Percentiles rank a stretch among this genome's conserved stretches.
These are phyloP conservation scores for Sclerotinia nivalis DNA, from an alignment of 2,329 filamentous ascomycete species.

Conservation along the genomic window DNA sequence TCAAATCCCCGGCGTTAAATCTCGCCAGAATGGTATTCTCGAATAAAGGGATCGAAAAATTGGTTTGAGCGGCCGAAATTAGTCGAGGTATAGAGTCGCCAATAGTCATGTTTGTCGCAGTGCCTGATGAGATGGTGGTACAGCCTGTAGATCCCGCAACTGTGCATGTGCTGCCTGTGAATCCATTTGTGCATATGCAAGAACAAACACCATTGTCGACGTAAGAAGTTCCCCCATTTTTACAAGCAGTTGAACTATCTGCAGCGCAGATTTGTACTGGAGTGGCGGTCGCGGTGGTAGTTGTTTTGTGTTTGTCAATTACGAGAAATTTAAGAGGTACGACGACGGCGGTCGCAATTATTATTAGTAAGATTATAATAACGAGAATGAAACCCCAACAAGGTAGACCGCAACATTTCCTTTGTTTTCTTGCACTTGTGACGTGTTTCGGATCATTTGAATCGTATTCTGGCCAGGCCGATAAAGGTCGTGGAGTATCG, in stretches of 20 bases:
- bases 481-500: conserved; percentile 43
- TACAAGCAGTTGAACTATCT: conserved; percentile 60
- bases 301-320: conserved; percentile 50
- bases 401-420: conserved; percentile 81
- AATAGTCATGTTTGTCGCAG: conserved; percentile 67
- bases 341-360: conserved; percentile 79
- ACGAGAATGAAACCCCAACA: conserved; percentile 73
- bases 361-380: conserved; percentile 63
- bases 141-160: conserved; percentile 55
- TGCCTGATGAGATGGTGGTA: conserved; percentile 50
- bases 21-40: conserved; percentile 69
- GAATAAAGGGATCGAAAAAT: conserved; percentile 77
- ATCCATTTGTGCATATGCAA: conserved; percentile 88
- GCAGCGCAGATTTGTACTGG: conserved; percentile 52
- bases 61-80: conserved; percentile 61
- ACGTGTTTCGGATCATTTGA: conserved; percentile 29
- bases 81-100: conserved; percentile 77
- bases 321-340: conserved; percentile 70
- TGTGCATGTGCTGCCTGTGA: conserved; percentile 65
- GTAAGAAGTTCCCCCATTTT: conserved; percentile 78
- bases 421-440: conserved; percentile 41
- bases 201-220: conserved; percentile 68
- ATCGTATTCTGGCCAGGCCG: conserved; percentile 41
- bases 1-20: conserved; percentile 73
- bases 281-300: conserved; percentile 22